These are phyloP conservation scores for Globisporangium mamillatum DNA, from an alignment of 352 stramenopile genomes.

Conservation along the genomic window DNA sequence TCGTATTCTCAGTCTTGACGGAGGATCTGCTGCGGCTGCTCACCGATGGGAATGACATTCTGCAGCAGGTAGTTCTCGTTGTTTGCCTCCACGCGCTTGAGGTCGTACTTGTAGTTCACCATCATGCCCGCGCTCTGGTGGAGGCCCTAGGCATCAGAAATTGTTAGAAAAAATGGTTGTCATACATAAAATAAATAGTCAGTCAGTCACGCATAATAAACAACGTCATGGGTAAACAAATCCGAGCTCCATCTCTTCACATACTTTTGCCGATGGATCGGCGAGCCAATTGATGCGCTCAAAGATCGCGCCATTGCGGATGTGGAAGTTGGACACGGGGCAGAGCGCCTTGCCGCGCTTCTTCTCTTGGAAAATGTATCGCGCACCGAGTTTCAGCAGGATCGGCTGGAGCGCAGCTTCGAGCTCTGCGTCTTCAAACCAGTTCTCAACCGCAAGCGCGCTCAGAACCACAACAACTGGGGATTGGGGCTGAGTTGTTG, in stretches of 20 bases:
- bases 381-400: conserved; percentile 55
- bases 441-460: conserved; percentile 45
- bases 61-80: conserved; percentile 83
- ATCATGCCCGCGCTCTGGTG: conserved; percentile 77
- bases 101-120: conserved; percentile 89
- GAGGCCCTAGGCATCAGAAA: conserved; percentile 38
- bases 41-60: conserved; percentile 71
- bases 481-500: conserved; percentile 4
- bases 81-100: conserved; percentile 67
- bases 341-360: conserved; percentile 82
- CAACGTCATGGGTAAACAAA: no score
- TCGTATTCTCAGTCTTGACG: not conserved
- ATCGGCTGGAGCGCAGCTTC: conserved; percentile 52
- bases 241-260: no score
- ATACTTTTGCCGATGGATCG: conserved; percentile 72
- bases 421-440: conserved; percentile 42
- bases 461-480: conserved; percentile 35
- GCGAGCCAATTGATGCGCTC: conserved; percentile 84
- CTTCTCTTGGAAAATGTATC: conserved; percentile 81
- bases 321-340: conserved; percentile 82
- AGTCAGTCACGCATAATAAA: not conserved
- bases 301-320: conserved; percentile 84
- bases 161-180: not conserved
- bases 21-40: conserved; percentile 61
- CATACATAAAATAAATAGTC: not conserved